phyloP scores from a whole-genome alignment of 305 asterid genomes.

The Petunia hybrid region DNA sequence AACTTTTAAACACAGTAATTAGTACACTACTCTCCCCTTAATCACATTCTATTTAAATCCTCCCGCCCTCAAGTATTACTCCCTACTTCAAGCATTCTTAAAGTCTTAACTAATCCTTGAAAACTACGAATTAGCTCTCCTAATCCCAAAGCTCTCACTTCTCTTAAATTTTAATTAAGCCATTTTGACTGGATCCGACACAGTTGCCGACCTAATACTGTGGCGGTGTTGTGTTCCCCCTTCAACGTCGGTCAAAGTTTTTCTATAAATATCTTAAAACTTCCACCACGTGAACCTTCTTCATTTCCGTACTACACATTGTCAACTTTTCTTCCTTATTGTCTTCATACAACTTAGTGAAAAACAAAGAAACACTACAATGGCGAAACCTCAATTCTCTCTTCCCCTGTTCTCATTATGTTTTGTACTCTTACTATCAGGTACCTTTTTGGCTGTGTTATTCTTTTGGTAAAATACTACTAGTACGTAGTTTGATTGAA shows the following conservation, averaged over 20 bases:
- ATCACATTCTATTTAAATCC: constrained; percentile 36
- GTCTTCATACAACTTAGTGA: background rate
- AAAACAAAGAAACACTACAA: constrained; percentile 21
- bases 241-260: constrained; percentile 31
- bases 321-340: background rate
- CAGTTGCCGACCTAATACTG: constrained; percentile 47
- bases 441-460: background rate
- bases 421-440: constrained; percentile 36
- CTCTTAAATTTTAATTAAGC: background rate
- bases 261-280: constrained; percentile 27
- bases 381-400: constrained; percentile 38
- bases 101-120: background rate
- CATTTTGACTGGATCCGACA: constrained; percentile 19
- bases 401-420: background rate
- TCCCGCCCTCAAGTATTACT: constrained; percentile 13
- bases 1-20: background rate
- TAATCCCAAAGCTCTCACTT: background rate
- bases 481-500: no score
- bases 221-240: constrained; percentile 46
- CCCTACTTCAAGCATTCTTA: background rate
- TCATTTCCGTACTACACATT: background rate
- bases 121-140: background rate
- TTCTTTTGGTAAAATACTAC: background rate
- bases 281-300: background rate
- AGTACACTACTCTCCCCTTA: background rate